phyloP scores from a whole-genome alignment of 2,329 filamentous ascomycete species.

The Nigrospora sphaerica region DNA sequence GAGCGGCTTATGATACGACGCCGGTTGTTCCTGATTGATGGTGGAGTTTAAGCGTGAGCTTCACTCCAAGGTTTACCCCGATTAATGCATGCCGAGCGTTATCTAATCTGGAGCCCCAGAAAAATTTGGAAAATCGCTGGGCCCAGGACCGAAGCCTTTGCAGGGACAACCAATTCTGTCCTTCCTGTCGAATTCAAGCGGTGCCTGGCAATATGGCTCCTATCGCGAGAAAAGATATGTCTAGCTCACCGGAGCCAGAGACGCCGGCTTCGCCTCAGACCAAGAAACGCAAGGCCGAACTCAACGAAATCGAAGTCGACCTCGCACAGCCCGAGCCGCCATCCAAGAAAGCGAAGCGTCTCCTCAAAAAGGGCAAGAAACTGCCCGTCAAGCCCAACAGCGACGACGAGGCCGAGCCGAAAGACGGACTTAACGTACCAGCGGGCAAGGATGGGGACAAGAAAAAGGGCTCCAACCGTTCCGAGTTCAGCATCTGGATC shows the following conservation, averaged over 20 bases:
- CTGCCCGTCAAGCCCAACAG: constrained; percentile 37
- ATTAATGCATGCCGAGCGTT: background rate
- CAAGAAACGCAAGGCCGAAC: constrained; percentile 66
- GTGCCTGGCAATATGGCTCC: background rate
- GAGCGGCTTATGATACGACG: too few relatives aligned
- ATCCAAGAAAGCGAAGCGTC: constrained; percentile 87
- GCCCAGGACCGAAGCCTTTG: too few relatives aligned
- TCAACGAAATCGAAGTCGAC: constrained; percentile 82
- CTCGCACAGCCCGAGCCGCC: constrained; percentile 83
- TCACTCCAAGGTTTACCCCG: background rate
- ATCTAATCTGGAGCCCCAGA: background rate
- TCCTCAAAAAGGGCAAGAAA: constrained; percentile 75
- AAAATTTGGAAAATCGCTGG: background rate
- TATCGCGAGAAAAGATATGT: constrained; percentile 14
- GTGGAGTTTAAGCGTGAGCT: background rate
- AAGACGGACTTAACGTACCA: constrained; percentile 19
- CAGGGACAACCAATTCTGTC: background rate
- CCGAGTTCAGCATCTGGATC: constrained; percentile 86
- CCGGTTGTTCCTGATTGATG: too few relatives aligned
- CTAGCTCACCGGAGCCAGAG: background rate
- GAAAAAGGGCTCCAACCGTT: constrained; percentile 49
- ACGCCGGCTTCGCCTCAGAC: constrained; percentile 12
- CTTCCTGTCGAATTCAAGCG: background rate
- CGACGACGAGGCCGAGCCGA: constrained; percentile 31
- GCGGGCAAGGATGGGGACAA: constrained; percentile 22